Base-by-base conservation (phyloP, 2,329 filamentous ascomycete species). In the Chalaropsis ovoidea region DNA sequence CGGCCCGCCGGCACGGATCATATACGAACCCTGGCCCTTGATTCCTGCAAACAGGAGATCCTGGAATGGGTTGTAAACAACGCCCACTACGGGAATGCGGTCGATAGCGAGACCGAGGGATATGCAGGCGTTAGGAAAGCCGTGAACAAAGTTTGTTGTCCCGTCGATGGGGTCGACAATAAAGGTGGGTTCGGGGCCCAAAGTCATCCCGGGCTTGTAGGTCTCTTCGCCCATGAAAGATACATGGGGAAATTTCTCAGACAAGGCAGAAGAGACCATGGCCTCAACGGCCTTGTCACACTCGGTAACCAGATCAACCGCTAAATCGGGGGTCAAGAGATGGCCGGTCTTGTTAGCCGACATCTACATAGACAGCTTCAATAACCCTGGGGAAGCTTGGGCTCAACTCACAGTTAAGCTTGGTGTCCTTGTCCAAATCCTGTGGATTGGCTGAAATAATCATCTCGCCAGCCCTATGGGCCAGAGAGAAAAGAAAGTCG, bases 101-200 rank as follows among this genome's bases (percentile, higher is more conserved):
- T 81, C 75, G 68, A 90, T 75, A 54, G 86, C 81, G 66, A 93
- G 80, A 58, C 88, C 89, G 42, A 93, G 83, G 11, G 87, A 90
- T 76, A 92, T 86, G 76, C 85, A 89, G 68, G 89, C 87, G 71
- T 84, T 81, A 3, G 87, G 87, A 75, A 89, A 87, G 22, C 81
- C 82, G 75, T 92, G 89, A 60, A 92, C 82, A 72, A 93, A 91
- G 79, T 92, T 92, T 62, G 86, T 90, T 6, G 84, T 91, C 72
- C 87, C 89, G 76, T 93, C 89, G 70, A 93, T 91, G 56, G 89
- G 89, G 73, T 93, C 89, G 69, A 89, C 86, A 72, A 92, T 82
- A 76, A 92, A 92, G 54, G 89, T 93, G 1, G 89, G 88, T 17
- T 80, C 80, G 39, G 79, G 74, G 0, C 84, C 86, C 60, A 93